phyloP scores from a whole-genome alignment of 164 flowering plant species.

The Aristolochia contorta region DNA sequence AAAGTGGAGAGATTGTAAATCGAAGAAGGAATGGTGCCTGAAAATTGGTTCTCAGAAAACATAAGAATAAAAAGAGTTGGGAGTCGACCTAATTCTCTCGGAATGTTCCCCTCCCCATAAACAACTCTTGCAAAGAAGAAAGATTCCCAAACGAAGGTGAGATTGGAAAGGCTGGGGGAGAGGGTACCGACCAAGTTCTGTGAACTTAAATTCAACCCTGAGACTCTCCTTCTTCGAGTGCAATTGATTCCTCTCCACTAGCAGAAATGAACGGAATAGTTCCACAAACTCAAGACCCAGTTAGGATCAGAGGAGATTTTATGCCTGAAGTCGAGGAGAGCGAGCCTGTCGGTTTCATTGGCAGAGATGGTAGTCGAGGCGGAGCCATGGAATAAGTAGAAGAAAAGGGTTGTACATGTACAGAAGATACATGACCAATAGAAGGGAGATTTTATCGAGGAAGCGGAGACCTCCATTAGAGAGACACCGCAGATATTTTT shows the following conservation, averaged over 20 bases:
- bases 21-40: too few species aligned
- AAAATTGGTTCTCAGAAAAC: constrained; percentile 23
- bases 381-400: too few species aligned
- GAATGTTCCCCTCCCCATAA: constrained; percentile 24
- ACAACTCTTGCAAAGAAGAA: too few species aligned
- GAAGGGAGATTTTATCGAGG: neutral
- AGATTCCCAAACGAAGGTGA: too few species aligned
- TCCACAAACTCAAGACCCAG: constrained; percentile 15
- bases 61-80: constrained; percentile 19
- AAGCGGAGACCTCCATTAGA: neutral
- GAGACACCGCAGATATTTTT: too few species aligned
- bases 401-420: too few species aligned
- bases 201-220: too few species aligned
- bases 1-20: constrained; percentile 43
- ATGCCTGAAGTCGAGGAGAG: constrained; percentile 13
- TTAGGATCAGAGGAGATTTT: constrained; percentile 10
- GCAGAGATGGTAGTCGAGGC: neutral
- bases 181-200: too few species aligned
- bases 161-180: too few species aligned
- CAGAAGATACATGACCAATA: too few species aligned
- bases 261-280: constrained; percentile 13
- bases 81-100: constrained; percentile 20
- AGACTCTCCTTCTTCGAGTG: too few species aligned
- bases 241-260: too few species aligned
- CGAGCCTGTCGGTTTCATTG: constrained; percentile 9